These are phyloP conservation scores for Candida krabiensis DNA, from an alignment of 805 yeast species.

Conservation along the genomic window DNA sequence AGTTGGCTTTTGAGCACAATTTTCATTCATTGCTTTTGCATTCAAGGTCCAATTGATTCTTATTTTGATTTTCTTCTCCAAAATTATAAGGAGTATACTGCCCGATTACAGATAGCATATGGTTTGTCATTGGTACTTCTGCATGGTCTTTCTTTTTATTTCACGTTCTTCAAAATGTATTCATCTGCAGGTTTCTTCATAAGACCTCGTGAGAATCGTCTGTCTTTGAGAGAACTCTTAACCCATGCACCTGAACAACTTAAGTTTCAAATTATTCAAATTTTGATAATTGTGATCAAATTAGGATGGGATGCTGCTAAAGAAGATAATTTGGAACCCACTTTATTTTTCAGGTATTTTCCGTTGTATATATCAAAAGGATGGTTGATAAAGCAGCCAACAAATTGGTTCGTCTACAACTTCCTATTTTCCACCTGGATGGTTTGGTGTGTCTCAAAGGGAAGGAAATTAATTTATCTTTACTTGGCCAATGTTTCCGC, in stretches of 20 bases:
- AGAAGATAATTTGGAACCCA: no score
- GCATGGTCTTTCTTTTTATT: constrained; percentile 2
- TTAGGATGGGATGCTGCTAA: no score
- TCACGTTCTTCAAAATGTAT: background rate
- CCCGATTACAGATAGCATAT: background rate
- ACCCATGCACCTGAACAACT: no score
- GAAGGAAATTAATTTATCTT: constrained; percentile 2
- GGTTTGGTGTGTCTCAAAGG: constrained; percentile 7
- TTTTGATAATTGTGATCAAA: no score
- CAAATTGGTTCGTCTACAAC: no score
- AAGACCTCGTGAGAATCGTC: background rate
- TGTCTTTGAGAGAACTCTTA: background rate
- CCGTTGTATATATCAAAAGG: no score
- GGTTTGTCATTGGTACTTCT: background rate
- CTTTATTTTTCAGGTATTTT: no score
- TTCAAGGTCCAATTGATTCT: constrained; percentile 5
- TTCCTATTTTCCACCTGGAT: constrained; percentile 11
- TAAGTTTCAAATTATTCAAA: no score
- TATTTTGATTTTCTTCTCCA: background rate
- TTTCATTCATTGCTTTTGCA: constrained; percentile 5
- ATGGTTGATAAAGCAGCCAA: no score
- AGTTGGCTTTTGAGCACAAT: constrained; percentile 2
- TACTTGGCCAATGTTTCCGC: constrained; percentile 13
- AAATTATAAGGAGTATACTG: background rate
- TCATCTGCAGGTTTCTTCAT: no score